A percentile compares a stretch with the other conserved stretches of the same genome.
phyloP scores from a whole-genome alignment of 176 grass and related monocot species.

The Musa acuminata region DNA sequence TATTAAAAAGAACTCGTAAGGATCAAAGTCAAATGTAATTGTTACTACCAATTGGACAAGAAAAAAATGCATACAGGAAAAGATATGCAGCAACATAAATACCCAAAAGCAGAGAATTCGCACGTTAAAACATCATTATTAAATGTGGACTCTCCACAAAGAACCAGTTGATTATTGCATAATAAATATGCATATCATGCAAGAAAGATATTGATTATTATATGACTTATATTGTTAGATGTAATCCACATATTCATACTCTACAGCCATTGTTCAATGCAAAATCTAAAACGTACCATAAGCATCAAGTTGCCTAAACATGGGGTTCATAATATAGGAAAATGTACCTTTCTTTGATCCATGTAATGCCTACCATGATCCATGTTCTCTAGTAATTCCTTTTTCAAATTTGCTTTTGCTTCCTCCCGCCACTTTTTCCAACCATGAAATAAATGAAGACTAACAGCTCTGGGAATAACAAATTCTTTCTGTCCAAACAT shows the following conservation, averaged over 20 bases:
- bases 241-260: too few species aligned
- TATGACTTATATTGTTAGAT: too few species aligned
- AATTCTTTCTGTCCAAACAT: constrained; percentile 31
- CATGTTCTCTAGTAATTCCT: constrained; percentile 17
- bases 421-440: constrained; percentile 33
- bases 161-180: neutral
- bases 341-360: constrained; percentile 22
- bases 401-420: constrained; percentile 31
- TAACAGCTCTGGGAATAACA: constrained; percentile 20
- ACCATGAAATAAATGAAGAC: constrained; percentile 21
- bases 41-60: neutral
- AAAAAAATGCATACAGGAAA: neutral
- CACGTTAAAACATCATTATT: neutral
- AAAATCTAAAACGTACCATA: neutral
- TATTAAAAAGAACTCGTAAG: neutral
- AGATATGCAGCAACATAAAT: neutral
- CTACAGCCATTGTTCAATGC: too few species aligned
- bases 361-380: constrained; percentile 23
- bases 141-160: neutral
- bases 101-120: too few species aligned
- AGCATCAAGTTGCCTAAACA: neutral
- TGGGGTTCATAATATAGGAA: neutral
- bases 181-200: neutral
- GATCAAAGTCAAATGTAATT: neutral
- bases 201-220: neutral